Conservation (phyloP, 208 protist species). For the Crithidia thermophila region DNA sequence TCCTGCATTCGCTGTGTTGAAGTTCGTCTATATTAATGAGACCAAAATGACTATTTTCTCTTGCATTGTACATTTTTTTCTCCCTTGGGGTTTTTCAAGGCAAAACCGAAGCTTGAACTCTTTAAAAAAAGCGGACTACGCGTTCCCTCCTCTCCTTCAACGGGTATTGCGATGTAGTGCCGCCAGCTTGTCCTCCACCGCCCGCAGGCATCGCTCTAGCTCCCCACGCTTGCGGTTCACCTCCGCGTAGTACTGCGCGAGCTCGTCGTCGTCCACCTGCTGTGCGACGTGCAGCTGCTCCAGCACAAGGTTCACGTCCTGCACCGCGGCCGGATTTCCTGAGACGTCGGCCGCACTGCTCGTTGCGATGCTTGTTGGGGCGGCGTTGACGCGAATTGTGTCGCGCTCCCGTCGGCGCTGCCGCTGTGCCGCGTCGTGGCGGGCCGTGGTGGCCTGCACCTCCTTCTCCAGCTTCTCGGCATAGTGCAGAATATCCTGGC, state of each 20-base stretch:
- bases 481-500: conserved; percentile 18
- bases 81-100: too few species aligned
- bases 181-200: conserved; percentile 26
- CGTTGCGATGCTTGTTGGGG: too few species aligned
- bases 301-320: conserved; percentile 18
- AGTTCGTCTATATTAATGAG: too few species aligned
- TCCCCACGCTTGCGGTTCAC: conserved; percentile 27
- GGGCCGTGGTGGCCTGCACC: conserved; percentile 25
- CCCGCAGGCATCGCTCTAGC: conserved; percentile 18
- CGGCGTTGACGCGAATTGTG: conserved; percentile 21
- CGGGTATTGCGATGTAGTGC: neutral
- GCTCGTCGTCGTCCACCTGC: conserved; percentile 28
- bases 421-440: conserved; percentile 24
- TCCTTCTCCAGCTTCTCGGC: conserved; percentile 22
- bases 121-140: too few species aligned
- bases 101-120: too few species aligned
- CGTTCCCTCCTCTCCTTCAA: neutral
- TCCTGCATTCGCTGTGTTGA: too few species aligned
- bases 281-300: conserved; percentile 32
- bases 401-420: conserved; percentile 26
- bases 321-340: too few species aligned
- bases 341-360: too few species aligned
- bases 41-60: too few species aligned
- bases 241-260: conserved; percentile 24
- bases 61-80: too few species aligned